Conservation (phyloP, 805 yeast genomes). For the Candida quercuum region DNA sequence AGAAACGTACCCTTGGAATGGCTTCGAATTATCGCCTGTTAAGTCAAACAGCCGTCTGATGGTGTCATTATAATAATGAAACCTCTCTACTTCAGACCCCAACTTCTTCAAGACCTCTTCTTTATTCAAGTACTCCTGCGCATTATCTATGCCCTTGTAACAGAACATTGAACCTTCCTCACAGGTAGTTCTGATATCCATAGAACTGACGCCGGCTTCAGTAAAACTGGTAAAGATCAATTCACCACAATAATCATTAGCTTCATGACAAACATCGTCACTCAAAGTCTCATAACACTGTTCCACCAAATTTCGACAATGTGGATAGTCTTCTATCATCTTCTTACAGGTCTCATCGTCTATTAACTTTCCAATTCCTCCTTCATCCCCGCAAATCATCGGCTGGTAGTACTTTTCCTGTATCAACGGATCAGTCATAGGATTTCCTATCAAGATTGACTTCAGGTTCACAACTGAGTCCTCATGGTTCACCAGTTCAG, state of each 20-base stretch:
- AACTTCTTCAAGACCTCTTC: constrained; percentile 66
- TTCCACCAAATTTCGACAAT: constrained; percentile 57
- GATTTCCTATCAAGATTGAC: constrained; percentile 87
- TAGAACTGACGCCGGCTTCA: constrained; percentile 77
- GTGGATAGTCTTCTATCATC: constrained; percentile 54
- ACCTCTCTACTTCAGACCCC: constrained; percentile 79
- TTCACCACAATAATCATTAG: constrained; percentile 71
- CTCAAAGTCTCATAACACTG: constrained; percentile 59
- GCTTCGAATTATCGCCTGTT: constrained; percentile 81
- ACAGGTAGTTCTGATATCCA: constrained; percentile 79
- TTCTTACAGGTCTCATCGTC: constrained; percentile 61
- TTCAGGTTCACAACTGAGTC: constrained; percentile 57
- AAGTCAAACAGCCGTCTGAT: constrained; percentile 63
- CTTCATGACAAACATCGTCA: constrained; percentile 78
- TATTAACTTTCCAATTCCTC: constrained; percentile 79
- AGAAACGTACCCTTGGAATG: constrained; percentile 70
- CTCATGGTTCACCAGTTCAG: constrained; percentile 40
- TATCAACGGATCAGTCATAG: constrained; percentile 77
- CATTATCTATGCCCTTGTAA: constrained; percentile 64
- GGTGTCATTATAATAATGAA: constrained; percentile 60
- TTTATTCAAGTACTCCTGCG: constrained; percentile 68
- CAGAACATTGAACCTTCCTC: constrained; percentile 66
- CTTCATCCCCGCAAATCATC: constrained; percentile 83
- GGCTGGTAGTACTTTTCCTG: constrained; percentile 80
- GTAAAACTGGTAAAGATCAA: constrained; percentile 63